These are phyloP conservation scores for Mortierella sp. DNA, from an alignment of 371 early-diverging fungal species.

Conservation along the genomic window DNA sequence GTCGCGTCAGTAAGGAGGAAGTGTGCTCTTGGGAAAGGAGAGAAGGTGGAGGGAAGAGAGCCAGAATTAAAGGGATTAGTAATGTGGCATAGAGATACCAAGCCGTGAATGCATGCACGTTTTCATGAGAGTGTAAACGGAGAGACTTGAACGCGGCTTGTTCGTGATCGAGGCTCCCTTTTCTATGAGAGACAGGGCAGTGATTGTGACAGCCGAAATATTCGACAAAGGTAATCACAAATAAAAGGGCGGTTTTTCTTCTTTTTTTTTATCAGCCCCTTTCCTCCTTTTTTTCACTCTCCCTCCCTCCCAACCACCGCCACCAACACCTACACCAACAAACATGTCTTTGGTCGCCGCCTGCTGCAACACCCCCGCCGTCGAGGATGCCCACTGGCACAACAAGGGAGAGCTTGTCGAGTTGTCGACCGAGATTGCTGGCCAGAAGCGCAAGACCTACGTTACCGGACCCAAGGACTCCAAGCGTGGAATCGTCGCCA, in stretches of 20 bases:
- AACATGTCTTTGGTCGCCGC: conserved; percentile 37
- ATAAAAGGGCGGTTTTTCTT: background rate
- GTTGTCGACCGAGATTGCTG: conserved; percentile 29
- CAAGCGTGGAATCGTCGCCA: conserved; percentile 48
- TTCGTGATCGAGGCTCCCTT: no score
- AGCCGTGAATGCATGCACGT: no score
- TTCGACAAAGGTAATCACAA: background rate
- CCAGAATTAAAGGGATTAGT: no score
- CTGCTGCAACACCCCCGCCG: conserved; percentile 56
- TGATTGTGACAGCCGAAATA: background rate
- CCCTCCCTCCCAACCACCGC: background rate
- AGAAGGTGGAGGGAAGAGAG: no score
- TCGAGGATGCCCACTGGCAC: conserved; percentile 45
- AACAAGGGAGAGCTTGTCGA: conserved; percentile 32
- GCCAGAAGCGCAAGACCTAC: conserved; percentile 34
- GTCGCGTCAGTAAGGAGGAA: no score
- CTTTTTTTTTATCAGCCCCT: background rate
- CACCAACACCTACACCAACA: background rate
- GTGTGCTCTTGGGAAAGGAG: no score
- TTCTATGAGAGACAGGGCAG: no score
- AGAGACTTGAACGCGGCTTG: no score
- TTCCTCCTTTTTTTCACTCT: background rate
- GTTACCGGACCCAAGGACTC: conserved; percentile 53
- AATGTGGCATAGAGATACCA: no score
- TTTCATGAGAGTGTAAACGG: no score